Conservation (phyloP, 441 rosid genomes). For the Flueggea neowawraea region DNA sequence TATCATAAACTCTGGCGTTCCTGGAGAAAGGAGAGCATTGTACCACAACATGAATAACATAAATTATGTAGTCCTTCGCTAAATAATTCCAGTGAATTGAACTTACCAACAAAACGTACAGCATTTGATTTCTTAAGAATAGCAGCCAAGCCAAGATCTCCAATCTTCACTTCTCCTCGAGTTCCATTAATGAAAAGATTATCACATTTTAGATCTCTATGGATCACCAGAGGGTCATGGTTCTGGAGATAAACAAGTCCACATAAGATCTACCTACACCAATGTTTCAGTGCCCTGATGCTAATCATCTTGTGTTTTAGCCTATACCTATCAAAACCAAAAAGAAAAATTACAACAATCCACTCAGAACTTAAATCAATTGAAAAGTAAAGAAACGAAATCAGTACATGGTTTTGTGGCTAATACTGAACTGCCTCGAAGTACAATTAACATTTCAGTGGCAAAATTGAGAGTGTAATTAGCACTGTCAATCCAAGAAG, state of each 20-base stretch:
- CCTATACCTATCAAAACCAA: conserved; percentile 56
- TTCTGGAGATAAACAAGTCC: conserved; percentile 87
- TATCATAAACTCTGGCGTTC: conserved; percentile 99
- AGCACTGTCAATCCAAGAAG: too few species aligned
- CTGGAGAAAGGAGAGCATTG: conserved; percentile 37
- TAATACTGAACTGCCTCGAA: conserved; percentile 75
- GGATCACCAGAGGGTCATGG: conserved; percentile 94
- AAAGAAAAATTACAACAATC: conserved; percentile 2
- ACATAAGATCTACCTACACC: conserved; percentile 95
- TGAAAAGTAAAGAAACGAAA: conserved; percentile 8
- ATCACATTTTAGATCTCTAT: too few species aligned
- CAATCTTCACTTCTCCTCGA: too few species aligned
- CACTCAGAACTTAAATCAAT: conserved; percentile 5
- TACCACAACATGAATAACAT: not conserved
- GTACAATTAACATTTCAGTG: conserved; percentile 98
- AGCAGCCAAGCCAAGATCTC: too few species aligned
- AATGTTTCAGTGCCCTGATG: conserved; percentile 93
- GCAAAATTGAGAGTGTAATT: too few species aligned
- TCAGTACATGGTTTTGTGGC: conserved; percentile 1
- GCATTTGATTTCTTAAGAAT: conserved; percentile 80
- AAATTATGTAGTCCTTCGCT: not conserved
- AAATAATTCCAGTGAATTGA: not conserved
- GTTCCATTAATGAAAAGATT: too few species aligned
- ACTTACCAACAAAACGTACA: conserved; percentile 90
- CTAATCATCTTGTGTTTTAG: conserved; percentile 86